These are phyloP conservation scores for Ceratopteris richardii DNA, from an alignment of 75 land plant species.

Conservation along the genomic window DNA sequence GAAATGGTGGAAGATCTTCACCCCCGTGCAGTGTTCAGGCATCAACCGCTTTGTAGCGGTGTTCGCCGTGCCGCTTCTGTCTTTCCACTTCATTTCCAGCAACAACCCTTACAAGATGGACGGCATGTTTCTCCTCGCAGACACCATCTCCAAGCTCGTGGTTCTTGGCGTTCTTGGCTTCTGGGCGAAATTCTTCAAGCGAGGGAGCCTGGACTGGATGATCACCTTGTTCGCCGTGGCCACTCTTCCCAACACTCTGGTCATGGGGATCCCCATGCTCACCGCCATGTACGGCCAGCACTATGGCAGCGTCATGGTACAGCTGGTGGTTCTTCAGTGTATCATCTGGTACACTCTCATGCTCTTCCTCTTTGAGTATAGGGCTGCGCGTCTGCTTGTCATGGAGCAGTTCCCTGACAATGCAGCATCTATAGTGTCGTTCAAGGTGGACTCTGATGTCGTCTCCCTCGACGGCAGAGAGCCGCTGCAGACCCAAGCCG, in stretches of 20 bases:
- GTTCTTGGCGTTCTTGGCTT: constrained; percentile 37
- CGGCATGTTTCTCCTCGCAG: constrained; percentile 71
- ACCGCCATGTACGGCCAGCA: constrained; percentile 81
- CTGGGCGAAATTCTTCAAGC: constrained; percentile 41
- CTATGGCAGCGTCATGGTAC: constrained; percentile 68
- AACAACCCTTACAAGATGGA: constrained; percentile 91
- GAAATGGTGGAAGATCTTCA: constrained; percentile 88
- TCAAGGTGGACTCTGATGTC: constrained; percentile 88
- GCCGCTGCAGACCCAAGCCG: constrained; percentile 30
- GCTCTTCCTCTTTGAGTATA: constrained; percentile 82
- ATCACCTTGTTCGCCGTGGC: constrained; percentile 80
- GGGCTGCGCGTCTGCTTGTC: constrained; percentile 73
- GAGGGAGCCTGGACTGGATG: constrained; percentile 79
- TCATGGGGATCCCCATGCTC: constrained; percentile 90
- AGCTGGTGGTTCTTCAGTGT: constrained; percentile 85
- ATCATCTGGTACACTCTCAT: constrained; percentile 92
- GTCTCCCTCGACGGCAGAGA: constrained; percentile 37
- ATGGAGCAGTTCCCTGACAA: constrained; percentile 88
- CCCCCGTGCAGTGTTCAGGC: constrained; percentile 84
- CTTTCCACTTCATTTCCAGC: constrained; percentile 87
- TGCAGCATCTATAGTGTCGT: constrained; percentile 71
- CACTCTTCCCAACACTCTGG: constrained; percentile 90
- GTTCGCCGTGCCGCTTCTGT: constrained; percentile 89
- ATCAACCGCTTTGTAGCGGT: constrained; percentile 95
- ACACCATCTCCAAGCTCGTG: constrained; percentile 64